Conservation (phyloP, 495 filamentous ascomycete species). For the Saxophila tyrrhenica region DNA sequence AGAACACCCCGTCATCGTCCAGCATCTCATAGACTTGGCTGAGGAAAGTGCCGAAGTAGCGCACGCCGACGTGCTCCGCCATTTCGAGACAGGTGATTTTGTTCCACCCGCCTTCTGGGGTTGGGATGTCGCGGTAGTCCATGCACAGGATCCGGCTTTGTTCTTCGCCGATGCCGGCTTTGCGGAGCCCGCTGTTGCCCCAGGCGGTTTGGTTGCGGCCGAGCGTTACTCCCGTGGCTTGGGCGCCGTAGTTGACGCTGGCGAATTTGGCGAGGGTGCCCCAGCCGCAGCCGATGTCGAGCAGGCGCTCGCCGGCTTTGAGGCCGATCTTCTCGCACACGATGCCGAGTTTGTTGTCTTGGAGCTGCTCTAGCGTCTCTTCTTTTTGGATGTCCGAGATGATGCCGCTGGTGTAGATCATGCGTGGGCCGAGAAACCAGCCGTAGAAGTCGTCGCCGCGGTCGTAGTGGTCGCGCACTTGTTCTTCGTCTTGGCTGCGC, state of each 20-base stretch:
- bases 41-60: conserved; percentile 56
- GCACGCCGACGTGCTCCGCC: conserved; percentile 81
- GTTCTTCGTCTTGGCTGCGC: conserved; percentile 72
- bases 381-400: conserved; percentile 65
- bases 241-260: conserved; percentile 64
- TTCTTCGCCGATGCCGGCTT: conserved; percentile 53
- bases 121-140: conserved; percentile 75
- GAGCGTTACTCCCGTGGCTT: conserved; percentile 69
- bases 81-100: conserved; percentile 87
- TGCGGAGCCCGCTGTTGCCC: conserved; percentile 64
- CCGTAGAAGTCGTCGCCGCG: conserved; percentile 80
- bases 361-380: conserved; percentile 71
- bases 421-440: conserved; percentile 82
- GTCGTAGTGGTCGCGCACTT: conserved; percentile 80
- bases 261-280: conserved; percentile 75
- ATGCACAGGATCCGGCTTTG: conserved; percentile 70
- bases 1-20: conserved; percentile 74
- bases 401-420: conserved; percentile 81
- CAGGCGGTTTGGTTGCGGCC: conserved; percentile 76
- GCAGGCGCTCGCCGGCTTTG: conserved; percentile 55
- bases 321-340: conserved; percentile 79
- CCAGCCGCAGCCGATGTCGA: conserved; percentile 84
- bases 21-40: conserved; percentile 74
- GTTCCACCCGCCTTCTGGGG: conserved; percentile 56
- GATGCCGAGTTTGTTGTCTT: conserved; percentile 78